Base-by-base conservation (phyloP, 2,329 filamentous ascomycete genomes). In the Bipolaris cookei region DNA sequence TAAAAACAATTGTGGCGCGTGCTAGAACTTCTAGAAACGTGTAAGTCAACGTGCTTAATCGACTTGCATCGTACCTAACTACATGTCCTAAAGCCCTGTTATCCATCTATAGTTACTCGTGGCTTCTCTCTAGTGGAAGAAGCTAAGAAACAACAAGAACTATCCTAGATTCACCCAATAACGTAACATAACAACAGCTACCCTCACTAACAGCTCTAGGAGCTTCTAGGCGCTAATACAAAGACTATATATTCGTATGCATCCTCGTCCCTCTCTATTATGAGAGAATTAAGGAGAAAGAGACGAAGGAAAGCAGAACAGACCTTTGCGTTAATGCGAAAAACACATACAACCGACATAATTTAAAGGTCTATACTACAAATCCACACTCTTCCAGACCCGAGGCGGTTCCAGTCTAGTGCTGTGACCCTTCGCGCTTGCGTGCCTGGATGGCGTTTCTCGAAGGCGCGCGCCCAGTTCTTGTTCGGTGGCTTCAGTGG, bases 351-450 rank as follows among this genome's bases (percentile, higher is more conserved):
- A 16, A 49, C 2, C 8, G 28, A 35, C 30, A n/a, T n/a, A n/a
- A n/a, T n/a, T 6, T 14, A 34, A 34, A 34, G 30, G 30, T 52
- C 30, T 30, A 61, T 32, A 37, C 48, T 59, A 43, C 53, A 67
- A 37, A 59, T 59, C 62, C 56, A 64, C 46, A 66, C 62, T 52
- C 56, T 63, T 56, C 62, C 60, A 50, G 56, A 56, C 38, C 48
- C 47, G 58, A 47, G 52, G 10, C 57, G 51, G n/a, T 63, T 63
- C 59, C 56, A 66, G 43, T 61, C 56, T 44, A 61, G 54, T 37
- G 60, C 54, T 47, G 39, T 51, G 51, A 32, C 35, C 41, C 38
- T 64, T 48, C 51, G 62, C 41, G 58, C 60, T 57, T 49, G 43
- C 8, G 53, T 41, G 39, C 61, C 57, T 43, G 54, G 59, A 16